phyloP scores from a whole-genome alignment of 768 basidiomycete genomes.

The Lentinula raphanica region DNA sequence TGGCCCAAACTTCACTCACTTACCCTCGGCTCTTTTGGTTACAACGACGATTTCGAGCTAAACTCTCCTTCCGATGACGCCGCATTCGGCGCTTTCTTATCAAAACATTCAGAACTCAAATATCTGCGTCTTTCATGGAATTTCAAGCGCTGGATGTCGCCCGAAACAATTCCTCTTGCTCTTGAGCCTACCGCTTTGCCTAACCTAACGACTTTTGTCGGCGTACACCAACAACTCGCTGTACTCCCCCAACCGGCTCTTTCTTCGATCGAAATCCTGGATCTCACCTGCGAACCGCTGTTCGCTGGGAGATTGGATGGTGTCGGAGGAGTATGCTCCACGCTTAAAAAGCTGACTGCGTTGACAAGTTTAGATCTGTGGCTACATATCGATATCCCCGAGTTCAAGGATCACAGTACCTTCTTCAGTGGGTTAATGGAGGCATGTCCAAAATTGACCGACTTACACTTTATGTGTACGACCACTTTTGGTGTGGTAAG shows the following conservation, averaged over 20 bases:
- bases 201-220: conserved; percentile 36
- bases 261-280: conserved; percentile 32
- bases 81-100: conserved; percentile 32
- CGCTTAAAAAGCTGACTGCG: conserved; percentile 29
- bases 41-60: conserved; percentile 38
- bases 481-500: conserved; percentile 37
- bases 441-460: conserved; percentile 34
- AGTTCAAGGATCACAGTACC: background rate
- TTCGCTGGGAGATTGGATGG: conserved; percentile 29
- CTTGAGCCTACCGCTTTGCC: conserved; percentile 28
- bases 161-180: conserved; percentile 29
- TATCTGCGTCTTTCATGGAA: conserved; percentile 46
- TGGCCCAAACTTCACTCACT: conserved; percentile 39
- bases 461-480: conserved; percentile 49
- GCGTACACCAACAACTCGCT: conserved; percentile 42
- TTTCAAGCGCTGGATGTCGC: conserved; percentile 46
- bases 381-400: conserved; percentile 30
- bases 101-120: conserved; percentile 30
- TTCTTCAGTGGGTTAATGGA: conserved; percentile 21
- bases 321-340: conserved; percentile 29
- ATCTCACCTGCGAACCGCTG: conserved; percentile 46
- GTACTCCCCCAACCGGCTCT: conserved; percentile 28
- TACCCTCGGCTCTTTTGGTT: conserved; percentile 47
- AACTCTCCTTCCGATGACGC: conserved; percentile 22
- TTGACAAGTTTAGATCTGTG: conserved; percentile 44